Base-by-base conservation (phyloP, 768 basidiomycete species). In the Heimioporus sp. region DNA sequence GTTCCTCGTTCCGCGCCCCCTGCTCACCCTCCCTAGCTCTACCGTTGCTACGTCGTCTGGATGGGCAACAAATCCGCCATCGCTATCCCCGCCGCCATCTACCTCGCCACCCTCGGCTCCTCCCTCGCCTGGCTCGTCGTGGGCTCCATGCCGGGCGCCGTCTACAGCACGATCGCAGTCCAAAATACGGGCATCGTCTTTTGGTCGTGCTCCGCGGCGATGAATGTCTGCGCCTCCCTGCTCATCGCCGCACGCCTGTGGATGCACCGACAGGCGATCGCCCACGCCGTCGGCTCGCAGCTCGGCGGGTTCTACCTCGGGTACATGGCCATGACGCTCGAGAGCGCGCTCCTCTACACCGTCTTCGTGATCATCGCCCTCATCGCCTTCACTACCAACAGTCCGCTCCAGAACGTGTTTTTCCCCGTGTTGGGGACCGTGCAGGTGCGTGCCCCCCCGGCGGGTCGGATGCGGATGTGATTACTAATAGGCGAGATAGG, bases 321-420 rank as follows among this genome's bases (percentile, higher is more conserved):
- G 2, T 64, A 60, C n/a, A 60, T 65, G 60, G 51, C 61, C 2
- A 60, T 64, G 64, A 60, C 60, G 19, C 57, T 64, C 40, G 63
- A 64, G 49, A 63, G 63, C 49, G 63, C 63, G 0, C 0, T 49
- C 43, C 30, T 64, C 31, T 64, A 64, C 20, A 56, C 63, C 0
- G 30, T 28, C 17, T 57, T 55, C 7, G 53, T 16, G 13, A 32
- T 63, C 20, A 11, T 57, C 2, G 52, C 55, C 1, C 10, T 65
- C 37, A 30, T 53, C 1, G 51, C 54, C 12, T 64, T 65, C 13
- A 16, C 34, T 41, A 8, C 46, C 17, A 63, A 64, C 36, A 64
- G 61, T 15, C 63, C 64, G 15, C 57, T 65, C 37, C 49, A 48
- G 43, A 63, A 60, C 28, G 43, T 64, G 15, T 63, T 65, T 3